Evolutionary conservation across 495 filamentous ascomycete species (phyloP), one percentile per base, ranked within the genome.

Genomic region (Amphirosellinia nigrospora): DNA sequence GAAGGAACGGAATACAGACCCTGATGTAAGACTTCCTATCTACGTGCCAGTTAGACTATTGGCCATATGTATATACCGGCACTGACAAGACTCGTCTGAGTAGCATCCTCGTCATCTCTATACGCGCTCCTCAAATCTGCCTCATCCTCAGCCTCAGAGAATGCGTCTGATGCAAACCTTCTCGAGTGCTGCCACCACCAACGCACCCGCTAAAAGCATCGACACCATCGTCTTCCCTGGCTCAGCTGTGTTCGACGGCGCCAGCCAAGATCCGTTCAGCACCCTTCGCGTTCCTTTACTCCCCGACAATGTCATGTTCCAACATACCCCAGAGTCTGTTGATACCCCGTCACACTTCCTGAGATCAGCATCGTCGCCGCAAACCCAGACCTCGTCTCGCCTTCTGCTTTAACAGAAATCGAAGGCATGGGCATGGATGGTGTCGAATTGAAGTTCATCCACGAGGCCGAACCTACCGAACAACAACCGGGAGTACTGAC

Each of bases 131-230:
- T 70, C 74, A 4, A 79, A 79, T 45, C 78, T 73, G 19, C 77
- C 73, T 46, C 74, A 79, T 9, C 78, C 79, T 10, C 74, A 72
- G 46, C 74, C 73, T 53, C 77, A 75, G 70, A 79, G 69, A 4
- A 68, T 82, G 72, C 83, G 80, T 67, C 72, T 86, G 66, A 86
- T 86, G 83, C 83, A 86, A 72, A 83, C 80, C 73, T 86, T 86
- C 74, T 78, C 80, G 48, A 82, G 79, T n/a, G 76, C 81, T 9
- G 72, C 77, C 34, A 56, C 77, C 10, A 53, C 67, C 15, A 60
- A 71, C 23, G 64, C 63, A 52, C 36, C 74, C 66, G 55, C 73
- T 64, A 68, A 53, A 55, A 77, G 77, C 46, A 77, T 85, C 66
- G 83, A 85, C 78, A 73, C 71, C 68, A 71, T 77, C 58, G 68